Evolutionary conservation across 805 yeast species (phyloP).

Genomic region (Pichia ethanolica): DNA sequence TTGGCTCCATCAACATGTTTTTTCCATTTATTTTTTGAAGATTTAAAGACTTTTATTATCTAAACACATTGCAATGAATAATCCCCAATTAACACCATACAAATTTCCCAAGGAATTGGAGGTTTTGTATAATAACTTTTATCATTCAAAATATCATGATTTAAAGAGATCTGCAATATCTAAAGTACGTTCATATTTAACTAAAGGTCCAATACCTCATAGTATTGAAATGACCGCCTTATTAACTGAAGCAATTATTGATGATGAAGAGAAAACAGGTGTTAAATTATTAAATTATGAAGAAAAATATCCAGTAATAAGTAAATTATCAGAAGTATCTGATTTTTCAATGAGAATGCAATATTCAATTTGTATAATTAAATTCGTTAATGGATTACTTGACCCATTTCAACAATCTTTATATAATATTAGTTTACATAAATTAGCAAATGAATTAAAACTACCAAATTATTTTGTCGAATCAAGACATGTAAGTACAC

Average conservation of each 20-base stretch:
- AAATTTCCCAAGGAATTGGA: conserved; percentile 36
- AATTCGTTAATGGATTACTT: conserved; percentile 85
- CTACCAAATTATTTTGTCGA: conserved; percentile 85
- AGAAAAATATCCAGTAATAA: neutral
- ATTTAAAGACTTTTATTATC: too few relatives aligned
- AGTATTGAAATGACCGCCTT: conserved; percentile 61
- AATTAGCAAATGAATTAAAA: conserved; percentile 58
- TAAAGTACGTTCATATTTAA: conserved; percentile 43
- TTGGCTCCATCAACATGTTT: too few relatives aligned
- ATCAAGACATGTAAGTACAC: conserved; percentile 83
- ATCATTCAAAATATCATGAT: conserved; percentile 23
- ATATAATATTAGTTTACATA: conserved; percentile 71
- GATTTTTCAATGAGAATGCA: conserved; percentile 38
- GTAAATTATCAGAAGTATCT: neutral
- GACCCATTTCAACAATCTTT: conserved; percentile 81
- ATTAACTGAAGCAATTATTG: conserved; percentile 42
- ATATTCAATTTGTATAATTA: conserved; percentile 66
- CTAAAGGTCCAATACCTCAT: conserved; percentile 65
- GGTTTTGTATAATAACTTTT: conserved; percentile 46
- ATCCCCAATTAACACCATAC: conserved; percentile 30
- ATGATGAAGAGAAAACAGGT: conserved; percentile 27
- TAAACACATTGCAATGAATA: neutral
- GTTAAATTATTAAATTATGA: conserved; percentile 1
- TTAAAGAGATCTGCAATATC: conserved; percentile 39
- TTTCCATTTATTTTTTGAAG: too few relatives aligned